Conservation (phyloP, 345 rosid genomes). For the Camelina sativa region DNA sequence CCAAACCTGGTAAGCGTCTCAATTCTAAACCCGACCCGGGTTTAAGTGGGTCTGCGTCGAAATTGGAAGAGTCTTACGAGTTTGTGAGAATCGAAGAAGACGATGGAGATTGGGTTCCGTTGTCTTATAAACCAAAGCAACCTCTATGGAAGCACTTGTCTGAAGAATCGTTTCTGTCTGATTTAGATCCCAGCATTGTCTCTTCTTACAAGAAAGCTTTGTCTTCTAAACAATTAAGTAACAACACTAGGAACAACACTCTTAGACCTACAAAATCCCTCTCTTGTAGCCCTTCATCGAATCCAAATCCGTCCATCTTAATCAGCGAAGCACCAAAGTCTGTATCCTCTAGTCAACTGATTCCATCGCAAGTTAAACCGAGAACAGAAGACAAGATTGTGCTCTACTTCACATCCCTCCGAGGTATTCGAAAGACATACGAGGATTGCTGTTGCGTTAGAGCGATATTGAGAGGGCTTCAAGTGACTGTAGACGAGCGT, state of each 20-base stretch:
- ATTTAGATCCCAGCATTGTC: constrained; percentile 67
- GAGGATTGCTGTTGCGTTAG: constrained; percentile 81
- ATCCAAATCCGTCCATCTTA: constrained; percentile 6
- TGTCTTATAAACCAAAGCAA: constrained; percentile 45
- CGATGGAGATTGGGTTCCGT: constrained; percentile 42
- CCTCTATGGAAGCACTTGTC: constrained; percentile 77
- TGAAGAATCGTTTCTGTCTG: constrained; percentile 69
- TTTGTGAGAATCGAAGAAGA: constrained; percentile 38
- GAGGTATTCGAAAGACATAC: constrained; percentile 86
- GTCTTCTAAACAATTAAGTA: constrained; percentile 63
- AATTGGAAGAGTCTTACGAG: constrained; percentile 42
- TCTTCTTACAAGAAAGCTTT: constrained; percentile 70
- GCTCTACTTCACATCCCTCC: constrained; percentile 71
- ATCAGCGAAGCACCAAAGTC: constrained; percentile 37
- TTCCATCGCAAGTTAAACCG: constrained; percentile 30
- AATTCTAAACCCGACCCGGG: constrained; percentile 41
- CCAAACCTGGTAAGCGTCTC: constrained; percentile 39
- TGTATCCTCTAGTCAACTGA: constrained; percentile 41
- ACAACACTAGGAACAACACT: constrained; percentile 20
- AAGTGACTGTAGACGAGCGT: constrained; percentile 69
- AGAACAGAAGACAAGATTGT: constrained; percentile 53
- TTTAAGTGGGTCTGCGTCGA: constrained; percentile 42
- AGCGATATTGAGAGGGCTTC: constrained; percentile 66
- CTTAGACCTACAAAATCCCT: constrained; percentile 27
- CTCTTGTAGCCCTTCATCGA: constrained; percentile 29